Base-by-base conservation (phyloP, 371 early-diverging fungal genomes). In the Lichtheimia corymbifera region DNA sequence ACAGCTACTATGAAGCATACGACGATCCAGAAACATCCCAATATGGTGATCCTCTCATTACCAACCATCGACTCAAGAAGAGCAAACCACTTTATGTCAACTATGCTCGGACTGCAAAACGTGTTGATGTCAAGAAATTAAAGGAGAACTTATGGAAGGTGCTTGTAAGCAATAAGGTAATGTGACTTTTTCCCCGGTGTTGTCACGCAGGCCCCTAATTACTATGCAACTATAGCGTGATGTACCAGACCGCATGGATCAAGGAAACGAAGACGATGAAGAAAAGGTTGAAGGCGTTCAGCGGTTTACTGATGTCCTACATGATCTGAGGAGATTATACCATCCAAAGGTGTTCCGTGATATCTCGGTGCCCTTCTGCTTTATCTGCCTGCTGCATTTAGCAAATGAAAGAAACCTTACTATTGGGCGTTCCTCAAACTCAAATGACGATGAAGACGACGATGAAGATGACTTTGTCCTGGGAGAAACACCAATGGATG, bases 141-240 rank as follows among this genome's bases (percentile, higher is more conserved):
- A 98, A 98, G 71, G 95, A 96, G 41, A 95, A 95, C 72, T 73
- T 98, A 20, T 98, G 98, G 98, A 84, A 84, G 54, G 88, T 65
- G 1, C 55, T 77, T 11, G 72, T 72, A 1, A 27, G 40, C 15
- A 6, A 49, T 15, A 56, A 58, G 58, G 64, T 55, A 55, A 49
- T 20, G 11, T 9, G 53, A 12, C 20, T 55, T 42, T 41, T n/a
- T 55, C 1, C 2, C n/a, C n/a, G n/a, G n/a, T 55, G 40, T 35
- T 35, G 18, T 40, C 24, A 15, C 7, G n/a, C 7, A n/a, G 41
- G 1, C 40, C 13, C 11, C 55, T 42, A 22, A 40, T 20, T 35
- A 42, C 22, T 15, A 53, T 28, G n/a, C 17, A 15, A 25, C 6
- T 0, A 35, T 35, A 35, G 35, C 35, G 28, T 18, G 27, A 15